These are phyloP conservation scores for Lichina pygmaea DNA, from an alignment of 495 filamentous ascomycete species.

Conservation along the genomic window DNA sequence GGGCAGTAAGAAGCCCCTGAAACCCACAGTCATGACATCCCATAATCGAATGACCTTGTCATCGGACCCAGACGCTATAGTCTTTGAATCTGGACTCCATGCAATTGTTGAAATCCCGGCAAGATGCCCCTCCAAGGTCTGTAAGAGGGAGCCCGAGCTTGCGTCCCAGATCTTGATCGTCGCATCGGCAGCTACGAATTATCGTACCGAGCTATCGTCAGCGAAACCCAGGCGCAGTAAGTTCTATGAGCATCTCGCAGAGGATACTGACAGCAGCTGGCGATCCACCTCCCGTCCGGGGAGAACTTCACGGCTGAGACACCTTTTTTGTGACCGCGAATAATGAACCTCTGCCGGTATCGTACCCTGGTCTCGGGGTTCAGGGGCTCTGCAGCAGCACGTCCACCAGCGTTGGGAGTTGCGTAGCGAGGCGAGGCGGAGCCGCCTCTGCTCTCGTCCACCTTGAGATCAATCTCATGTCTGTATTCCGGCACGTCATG, in stretches of 20 bases:
- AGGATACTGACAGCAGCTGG: conserved; percentile 39
- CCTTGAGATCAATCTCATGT: not conserved
- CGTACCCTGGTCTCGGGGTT: conserved; percentile 13
- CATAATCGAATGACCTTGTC: conserved; percentile 90
- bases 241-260: not conserved
- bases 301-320: conserved; percentile 78
- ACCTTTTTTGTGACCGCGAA: conserved; percentile 49
- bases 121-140: conserved; percentile 80
- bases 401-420: too few species aligned
- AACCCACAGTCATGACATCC: conserved; percentile 49
- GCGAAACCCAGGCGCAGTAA: not conserved
- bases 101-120: conserved; percentile 74
- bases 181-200: conserved; percentile 42
- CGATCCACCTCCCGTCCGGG: conserved; percentile 69
- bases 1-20: not conserved
- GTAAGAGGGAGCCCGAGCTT: conserved; percentile 42
- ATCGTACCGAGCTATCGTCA: not conserved
- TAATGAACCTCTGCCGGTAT: conserved; percentile 33
- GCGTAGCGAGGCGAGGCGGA: not conserved
- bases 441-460: not conserved
- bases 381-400: not conserved
- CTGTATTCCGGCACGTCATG: too few species aligned
- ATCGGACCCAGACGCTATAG: conserved; percentile 73
- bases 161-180: conserved; percentile 82
- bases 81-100: conserved; percentile 70